Evolutionary conservation across 257 asterid species (phyloP), one percentile per base, ranked within the genome.

Genomic region (Petunia secreta): DNA sequence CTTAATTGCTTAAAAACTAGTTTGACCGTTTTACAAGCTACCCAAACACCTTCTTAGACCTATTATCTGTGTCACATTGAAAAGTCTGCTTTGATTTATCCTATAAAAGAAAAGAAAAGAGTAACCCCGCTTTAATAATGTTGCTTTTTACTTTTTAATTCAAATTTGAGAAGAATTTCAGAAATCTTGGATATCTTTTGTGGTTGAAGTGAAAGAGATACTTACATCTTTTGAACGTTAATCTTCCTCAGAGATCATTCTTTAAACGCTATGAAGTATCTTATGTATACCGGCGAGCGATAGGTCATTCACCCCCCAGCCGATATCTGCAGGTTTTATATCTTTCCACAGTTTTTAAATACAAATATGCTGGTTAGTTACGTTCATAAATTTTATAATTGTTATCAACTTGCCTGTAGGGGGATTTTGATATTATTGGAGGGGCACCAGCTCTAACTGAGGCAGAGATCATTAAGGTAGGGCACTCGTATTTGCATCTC

Each of bases 291-390:
- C 91, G 98, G 82, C 87, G 91, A 83, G 94, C 97, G 83, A 88
- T 95, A 82, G 99, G 98, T 25, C 98, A 93, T 91, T 93, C 98
- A 85, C 91, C 97, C 75, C 99, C 99, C 65, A 93, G 88, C 88
- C 96, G 96, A 65, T 95, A 95, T 84, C 94, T 95, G 55, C 99
- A 95, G 99, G 99, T 95, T 83, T 84, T 46, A 64, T 84, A 46
- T 48, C 4, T 25, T 50, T 48, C 77, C 52, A n/a, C 3, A 48
- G 44, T 71, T 71, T 34, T 60, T 34, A 60, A 71, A 48, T 34
- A 71, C 44, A 50, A 6, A 71, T 46, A 71, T 71, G 60, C 14
- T 79, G 74, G 37, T 5, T 46, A 37, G 36, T 54, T 64, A 63
- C 36, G 76, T 53, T 57, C 57, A 48, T 71, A 46, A 69, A 34